Base-by-base conservation (phyloP, 805 yeast genomes). In the Scheffersomyces stipitis region DNA sequence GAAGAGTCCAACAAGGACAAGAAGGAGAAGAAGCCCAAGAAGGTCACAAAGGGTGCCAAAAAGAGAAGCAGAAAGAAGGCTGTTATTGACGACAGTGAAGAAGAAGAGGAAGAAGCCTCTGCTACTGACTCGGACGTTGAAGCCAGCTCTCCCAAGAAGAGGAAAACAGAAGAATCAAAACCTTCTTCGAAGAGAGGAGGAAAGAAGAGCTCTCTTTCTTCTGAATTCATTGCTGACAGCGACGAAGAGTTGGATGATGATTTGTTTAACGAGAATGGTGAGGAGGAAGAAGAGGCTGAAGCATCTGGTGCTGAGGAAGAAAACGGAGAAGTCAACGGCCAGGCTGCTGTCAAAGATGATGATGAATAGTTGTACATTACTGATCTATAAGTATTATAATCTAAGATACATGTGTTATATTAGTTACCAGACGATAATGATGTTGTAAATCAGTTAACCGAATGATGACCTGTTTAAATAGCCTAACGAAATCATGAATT, bases 211-310 rank as follows among this genome's bases (percentile, higher is more conserved):
- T 42, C 42, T 31, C 52, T 54, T 36, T 60, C 69, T 3, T 54
- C 52, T 26, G 72, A 64, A 40, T 51, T 46, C 26, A 62, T 67
- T 22, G 55, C 74, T n/a, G 77, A 71, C 28, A 69, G 75, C 39
- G 80, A 77, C 34, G 80, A 73, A 5, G 76, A 63, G 34, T 54
- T 62, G 30, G 65, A 62, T 33, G 33, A 38, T 5, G 41, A 49
- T 23, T 54, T 56, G 39, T 59, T 57, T 40, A 56, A 49, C 24
- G 66, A 61, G 29, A 43, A 33, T 13, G 45, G 36, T 23, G 58
- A 51, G 33, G 57, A 53, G 20, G 66, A 61, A 31, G 60, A 54
- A 23, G 63, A 45, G 28, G 64, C 42, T 26, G 60, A 52, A 2
- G 33, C 53, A 41, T 15, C 48, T 28, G 46, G 38, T 18, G 45